Evolutionary conservation across 1,284 basidiomycete genomes (phyloP).

Genomic region (Ceratobasidium sp.): DNA sequence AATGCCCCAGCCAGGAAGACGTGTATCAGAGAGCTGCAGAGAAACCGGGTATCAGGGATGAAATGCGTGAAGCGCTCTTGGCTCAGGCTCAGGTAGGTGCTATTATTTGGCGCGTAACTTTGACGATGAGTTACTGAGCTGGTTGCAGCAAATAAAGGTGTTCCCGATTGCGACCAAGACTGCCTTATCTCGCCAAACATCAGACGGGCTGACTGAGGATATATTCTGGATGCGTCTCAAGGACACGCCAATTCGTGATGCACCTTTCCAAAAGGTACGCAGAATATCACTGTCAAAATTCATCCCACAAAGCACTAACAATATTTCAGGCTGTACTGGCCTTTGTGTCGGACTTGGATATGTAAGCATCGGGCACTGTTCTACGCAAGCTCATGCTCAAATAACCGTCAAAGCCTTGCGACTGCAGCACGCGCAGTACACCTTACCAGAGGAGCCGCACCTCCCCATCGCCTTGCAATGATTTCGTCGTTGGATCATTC

Average conservation of each 20-base stretch:
- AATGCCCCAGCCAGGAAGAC: constrained; percentile 70
- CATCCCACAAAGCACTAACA: background rate
- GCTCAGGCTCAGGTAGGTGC: constrained; percentile 61
- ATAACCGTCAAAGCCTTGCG: constrained; percentile 65
- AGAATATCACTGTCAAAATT: background rate
- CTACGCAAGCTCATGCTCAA: constrained; percentile 12
- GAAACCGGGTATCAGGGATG: constrained; percentile 54
- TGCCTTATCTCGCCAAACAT: constrained; percentile 53
- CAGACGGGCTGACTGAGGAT: constrained; percentile 55
- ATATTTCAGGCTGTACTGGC: constrained; percentile 79
- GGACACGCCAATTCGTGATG: constrained; percentile 71
- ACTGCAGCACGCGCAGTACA: constrained; percentile 72
- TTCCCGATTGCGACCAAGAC: constrained; percentile 76
- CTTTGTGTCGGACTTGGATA: constrained; percentile 85
- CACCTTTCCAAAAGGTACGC: constrained; percentile 81
- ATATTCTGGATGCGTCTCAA: constrained; percentile 83
- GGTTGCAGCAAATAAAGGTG: constrained; percentile 67
- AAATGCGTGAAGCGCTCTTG: constrained; percentile 54
- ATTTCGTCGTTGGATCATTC: constrained; percentile 85
- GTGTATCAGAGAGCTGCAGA: constrained; percentile 58
- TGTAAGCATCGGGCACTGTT: constrained; percentile 61
- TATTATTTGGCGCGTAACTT: background rate
- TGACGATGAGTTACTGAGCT: background rate
- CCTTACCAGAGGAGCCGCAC: constrained; percentile 63
- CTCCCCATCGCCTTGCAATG: constrained; percentile 72